These are phyloP conservation scores for Lipomyces yamadae DNA, from an alignment of 805 yeast species.

Conservation along the genomic window DNA sequence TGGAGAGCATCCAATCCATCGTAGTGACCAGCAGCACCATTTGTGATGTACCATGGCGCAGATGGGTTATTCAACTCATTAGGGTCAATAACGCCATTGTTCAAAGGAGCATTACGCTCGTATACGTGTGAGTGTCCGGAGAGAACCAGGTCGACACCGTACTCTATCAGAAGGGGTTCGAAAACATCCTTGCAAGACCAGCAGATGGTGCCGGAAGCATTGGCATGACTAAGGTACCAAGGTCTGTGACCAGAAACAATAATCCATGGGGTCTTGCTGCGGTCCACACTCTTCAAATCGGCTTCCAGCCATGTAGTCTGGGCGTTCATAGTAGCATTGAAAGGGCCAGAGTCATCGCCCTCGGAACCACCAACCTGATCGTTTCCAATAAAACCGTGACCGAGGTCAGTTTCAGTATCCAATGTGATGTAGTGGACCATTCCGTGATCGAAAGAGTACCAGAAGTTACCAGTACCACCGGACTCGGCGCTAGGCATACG, in stretches of 20 bases:
- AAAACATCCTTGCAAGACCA: constrained; percentile 38
- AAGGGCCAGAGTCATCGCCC: constrained; percentile 27
- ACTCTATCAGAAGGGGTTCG: constrained; percentile 38
- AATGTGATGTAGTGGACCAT: constrained; percentile 41
- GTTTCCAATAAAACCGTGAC: constrained; percentile 36
- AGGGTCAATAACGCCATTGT: constrained; percentile 38
- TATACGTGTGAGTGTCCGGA: constrained; percentile 42
- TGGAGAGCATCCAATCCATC: constrained; percentile 39
- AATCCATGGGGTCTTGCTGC: constrained; percentile 43
- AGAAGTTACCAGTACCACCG: constrained; percentile 40
- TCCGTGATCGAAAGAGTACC: constrained; percentile 44
- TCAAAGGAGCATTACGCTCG: constrained; percentile 37
- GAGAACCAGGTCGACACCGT: constrained; percentile 40
- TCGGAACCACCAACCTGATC: constrained; percentile 25
- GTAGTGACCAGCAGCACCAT: constrained; percentile 42
- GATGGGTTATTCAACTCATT: constrained; percentile 39
- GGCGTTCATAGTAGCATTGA: constrained; percentile 33
- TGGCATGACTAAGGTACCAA: constrained; percentile 40
- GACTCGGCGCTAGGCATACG: constrained; percentile 41
- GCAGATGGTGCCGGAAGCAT: constrained; percentile 21
- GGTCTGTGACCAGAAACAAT: constrained; percentile 43
- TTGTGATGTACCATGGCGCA: constrained; percentile 42
- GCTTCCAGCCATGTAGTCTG: constrained; percentile 40
- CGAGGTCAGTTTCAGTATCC: constrained; percentile 43
- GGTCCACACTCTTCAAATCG: constrained; percentile 40